Conservation (phyloP, 106 monocot species). For the Agapanthus africanus region DNA sequence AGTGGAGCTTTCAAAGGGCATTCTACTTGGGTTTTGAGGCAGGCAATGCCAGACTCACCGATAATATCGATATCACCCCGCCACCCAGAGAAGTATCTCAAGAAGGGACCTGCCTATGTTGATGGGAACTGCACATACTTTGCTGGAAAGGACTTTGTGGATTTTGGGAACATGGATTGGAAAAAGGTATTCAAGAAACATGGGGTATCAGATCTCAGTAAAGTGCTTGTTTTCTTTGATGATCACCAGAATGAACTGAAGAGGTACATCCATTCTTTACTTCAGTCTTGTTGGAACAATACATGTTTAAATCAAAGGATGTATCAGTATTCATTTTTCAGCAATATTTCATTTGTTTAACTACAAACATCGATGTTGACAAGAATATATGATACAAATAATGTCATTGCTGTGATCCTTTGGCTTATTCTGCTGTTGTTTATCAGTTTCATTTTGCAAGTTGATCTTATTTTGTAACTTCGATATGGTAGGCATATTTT, state of each 20-base stretch:
- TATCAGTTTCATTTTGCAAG: not conserved
- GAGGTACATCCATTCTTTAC: slow-evolving; percentile 31
- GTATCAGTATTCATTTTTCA: not conserved
- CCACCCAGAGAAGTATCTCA: slow-evolving; percentile 86
- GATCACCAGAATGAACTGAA: slow-evolving; percentile 99
- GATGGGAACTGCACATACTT: slow-evolving; percentile 93
- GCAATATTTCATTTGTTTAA: not conserved
- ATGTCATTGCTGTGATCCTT: not conserved
- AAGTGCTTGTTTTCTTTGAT: slow-evolving; percentile 83
- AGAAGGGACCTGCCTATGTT: slow-evolving; percentile 93
- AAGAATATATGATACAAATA: not conserved
- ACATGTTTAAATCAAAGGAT: not conserved
- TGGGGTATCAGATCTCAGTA: slow-evolving; percentile 59
- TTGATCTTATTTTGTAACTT: not conserved
- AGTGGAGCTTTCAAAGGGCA: slow-evolving; percentile 97
- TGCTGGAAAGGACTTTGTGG: slow-evolving; percentile 89
- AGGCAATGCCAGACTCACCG: slow-evolving; percentile 63
- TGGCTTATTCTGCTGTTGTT: not conserved
- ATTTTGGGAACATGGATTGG: slow-evolving; percentile 85
- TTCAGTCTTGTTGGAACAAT: not conserved
- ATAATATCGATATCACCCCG: slow-evolving; percentile 87
- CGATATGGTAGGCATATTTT: not conserved
- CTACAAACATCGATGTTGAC: no score
- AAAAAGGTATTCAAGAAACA: slow-evolving; percentile 56
- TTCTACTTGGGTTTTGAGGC: slow-evolving; percentile 92